Base-by-base conservation (phyloP, 1,284 basidiomycete genomes). In the Naganishia liquefaciens region DNA sequence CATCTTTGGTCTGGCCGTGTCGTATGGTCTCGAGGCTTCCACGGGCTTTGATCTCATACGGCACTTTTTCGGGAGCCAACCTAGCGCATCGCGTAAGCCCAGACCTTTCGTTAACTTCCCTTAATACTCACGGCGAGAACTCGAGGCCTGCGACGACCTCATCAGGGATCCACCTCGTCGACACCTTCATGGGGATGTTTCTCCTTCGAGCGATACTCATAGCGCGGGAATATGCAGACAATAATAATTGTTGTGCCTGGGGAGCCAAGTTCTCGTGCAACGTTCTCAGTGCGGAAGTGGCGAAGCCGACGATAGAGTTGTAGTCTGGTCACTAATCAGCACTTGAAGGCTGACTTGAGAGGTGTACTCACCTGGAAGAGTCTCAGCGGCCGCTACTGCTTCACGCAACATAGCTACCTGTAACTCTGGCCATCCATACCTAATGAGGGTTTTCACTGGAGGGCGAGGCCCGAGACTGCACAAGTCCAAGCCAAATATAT, bases 361-460 rank as follows among this genome's bases (percentile, higher is more conserved):
- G 23, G 6, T 66, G 64, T 7, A 80, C 83, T 65, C 70, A 89
- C 93, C 92, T 65, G 92, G 90, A n/a, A 98, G 80, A 19, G 90
- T 86, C 77, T 98, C 93, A 4, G 91, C 89, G 11, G 97, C 87
- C 0, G 88, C 86, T 39, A 97, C 88, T 0, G 92, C 90, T 74
- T 98, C 94, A 53, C 93, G 86, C 42, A 98, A 83, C 37, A 95
- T 86, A 37, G 91, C 91, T 37, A 95, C 84, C 78, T 97, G 94
- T 53, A 98, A 82, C 73, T 93, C 90, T 0, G 91, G 88, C 95
- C 94, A 99, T 1, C 94, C 93, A 74, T 88, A 92, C 3, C 66
- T 63, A 1, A 84, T 62, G 40, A 23, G 23, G 15, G 37, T 37
- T 61, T 52, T 37, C 69, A 6, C 37, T 46, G 66, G 62, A 42